Conservation (phyloP, 306 rosid species). For the Abrus precatorius region DNA sequence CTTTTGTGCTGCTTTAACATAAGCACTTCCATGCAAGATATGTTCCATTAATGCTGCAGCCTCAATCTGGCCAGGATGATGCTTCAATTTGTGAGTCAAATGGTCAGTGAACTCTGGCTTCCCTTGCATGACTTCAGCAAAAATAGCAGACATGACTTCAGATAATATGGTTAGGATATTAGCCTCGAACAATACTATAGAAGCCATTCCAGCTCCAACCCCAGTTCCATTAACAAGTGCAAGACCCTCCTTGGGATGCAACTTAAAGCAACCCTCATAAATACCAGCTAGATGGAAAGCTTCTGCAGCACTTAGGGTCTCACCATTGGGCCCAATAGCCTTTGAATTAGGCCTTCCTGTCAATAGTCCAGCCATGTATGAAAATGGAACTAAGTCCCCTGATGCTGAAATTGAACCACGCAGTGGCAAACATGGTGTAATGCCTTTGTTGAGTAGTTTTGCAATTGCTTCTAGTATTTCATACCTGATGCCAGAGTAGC, state of each 20-base stretch:
- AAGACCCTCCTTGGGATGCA: constrained; percentile 61
- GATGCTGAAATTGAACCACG: constrained; percentile 63
- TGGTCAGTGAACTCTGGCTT: constrained; percentile 18
- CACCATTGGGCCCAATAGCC: constrained; percentile 52
- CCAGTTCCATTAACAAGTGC: constrained; percentile 66
- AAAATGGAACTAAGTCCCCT: constrained; percentile 60
- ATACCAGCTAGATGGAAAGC: constrained; percentile 49
- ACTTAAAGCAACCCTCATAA: constrained; percentile 41
- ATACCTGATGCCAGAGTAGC: constrained; percentile 62
- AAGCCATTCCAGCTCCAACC: constrained; percentile 59
- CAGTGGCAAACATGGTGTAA: constrained; percentile 60
- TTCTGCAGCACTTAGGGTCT: constrained; percentile 44
- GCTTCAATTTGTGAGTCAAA: constrained; percentile 58
- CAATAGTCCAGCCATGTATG: constrained; percentile 55
- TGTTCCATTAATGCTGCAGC: constrained; percentile 62
- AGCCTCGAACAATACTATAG: constrained; percentile 52
- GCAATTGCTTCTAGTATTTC: constrained; percentile 57
- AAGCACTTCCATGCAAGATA: constrained; percentile 57
- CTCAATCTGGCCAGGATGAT: constrained; percentile 62
- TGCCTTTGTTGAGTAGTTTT: constrained; percentile 54
- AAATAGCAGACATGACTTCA: constrained; percentile 52
- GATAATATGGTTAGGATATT: constrained; percentile 54
- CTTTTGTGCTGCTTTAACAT: constrained; percentile 48
- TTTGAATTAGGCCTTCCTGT: constrained; percentile 58
- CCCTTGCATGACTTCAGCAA: constrained; percentile 55